These are phyloP conservation scores for Silene uniflora DNA, from an alignment of 148 eudicot species.

Conservation along the genomic window DNA sequence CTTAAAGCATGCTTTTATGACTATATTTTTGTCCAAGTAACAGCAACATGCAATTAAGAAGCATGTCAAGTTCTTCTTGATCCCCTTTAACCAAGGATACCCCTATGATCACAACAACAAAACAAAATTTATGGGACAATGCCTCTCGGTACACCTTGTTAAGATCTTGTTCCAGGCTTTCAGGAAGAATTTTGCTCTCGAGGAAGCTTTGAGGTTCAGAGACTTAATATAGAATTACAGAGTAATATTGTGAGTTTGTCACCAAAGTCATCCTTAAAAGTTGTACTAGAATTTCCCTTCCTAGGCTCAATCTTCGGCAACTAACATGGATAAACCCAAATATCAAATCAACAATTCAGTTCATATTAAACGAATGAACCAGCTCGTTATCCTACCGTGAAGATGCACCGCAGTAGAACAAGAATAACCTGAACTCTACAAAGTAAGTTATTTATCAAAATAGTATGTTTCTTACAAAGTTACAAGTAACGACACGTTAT, in stretches of 20 bases:
- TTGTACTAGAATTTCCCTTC: not conserved
- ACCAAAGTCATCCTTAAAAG: not conserved
- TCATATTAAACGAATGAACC: not conserved
- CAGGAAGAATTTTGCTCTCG: no score
- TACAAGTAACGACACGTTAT: not conserved
- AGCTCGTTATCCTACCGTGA: not conserved
- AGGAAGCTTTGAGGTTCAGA: no score
- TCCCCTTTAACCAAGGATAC: not conserved
- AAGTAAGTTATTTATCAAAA: not conserved
- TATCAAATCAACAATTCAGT: not conserved
- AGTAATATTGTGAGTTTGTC: no score
- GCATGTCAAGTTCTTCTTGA: not conserved
- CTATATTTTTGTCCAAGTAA: not conserved
- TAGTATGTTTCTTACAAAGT: not conserved
- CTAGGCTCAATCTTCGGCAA: not conserved
- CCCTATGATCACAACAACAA: not conserved
- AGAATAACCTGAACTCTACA: not conserved
- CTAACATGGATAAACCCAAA: not conserved
- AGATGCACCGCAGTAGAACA: not conserved
- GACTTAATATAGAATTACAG: no score
- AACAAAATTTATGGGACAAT: not conserved
- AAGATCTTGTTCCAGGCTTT: not conserved
- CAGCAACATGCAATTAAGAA: not conserved
- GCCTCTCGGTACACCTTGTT: not conserved
- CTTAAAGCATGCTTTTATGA: not conserved